Evolutionary conservation across 345 rosid genomes (phyloP).

Genomic region (Eucalyptus curtisii): DNA sequence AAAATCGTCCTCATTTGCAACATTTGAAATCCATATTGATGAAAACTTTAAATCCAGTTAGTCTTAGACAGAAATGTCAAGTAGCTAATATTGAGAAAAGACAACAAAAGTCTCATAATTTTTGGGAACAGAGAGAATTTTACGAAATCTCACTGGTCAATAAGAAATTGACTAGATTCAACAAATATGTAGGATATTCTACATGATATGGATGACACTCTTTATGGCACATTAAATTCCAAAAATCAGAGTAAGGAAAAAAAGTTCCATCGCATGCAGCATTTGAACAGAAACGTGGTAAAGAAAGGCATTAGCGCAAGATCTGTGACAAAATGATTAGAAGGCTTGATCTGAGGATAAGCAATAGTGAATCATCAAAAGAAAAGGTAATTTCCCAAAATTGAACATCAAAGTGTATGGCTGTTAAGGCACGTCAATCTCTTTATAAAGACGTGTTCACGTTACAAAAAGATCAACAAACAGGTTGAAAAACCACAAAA

Average conservation of each 20-base stretch:
- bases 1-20: not conserved
- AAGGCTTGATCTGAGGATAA: not conserved
- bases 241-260: too few relatives aligned
- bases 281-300: not conserved
- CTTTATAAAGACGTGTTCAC: not conserved
- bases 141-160: not conserved
- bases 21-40: not conserved
- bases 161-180: not conserved
- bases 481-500: not conserved
- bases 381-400: not conserved
- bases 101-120: too few relatives aligned
- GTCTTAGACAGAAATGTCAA: not conserved
- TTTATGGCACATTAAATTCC: not conserved
- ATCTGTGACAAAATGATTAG: not conserved
- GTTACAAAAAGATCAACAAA: not conserved
- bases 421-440: not conserved
- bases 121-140: too few relatives aligned
- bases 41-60: not conserved
- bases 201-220: not conserved
- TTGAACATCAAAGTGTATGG: not conserved
- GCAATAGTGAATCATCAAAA: not conserved
- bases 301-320: not conserved
- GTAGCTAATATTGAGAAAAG: not conserved
- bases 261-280: not conserved
- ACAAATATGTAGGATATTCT: not conserved